Base-by-base conservation (phyloP, 495 filamentous ascomycete species). In the Podospora pseudocomata region DNA sequence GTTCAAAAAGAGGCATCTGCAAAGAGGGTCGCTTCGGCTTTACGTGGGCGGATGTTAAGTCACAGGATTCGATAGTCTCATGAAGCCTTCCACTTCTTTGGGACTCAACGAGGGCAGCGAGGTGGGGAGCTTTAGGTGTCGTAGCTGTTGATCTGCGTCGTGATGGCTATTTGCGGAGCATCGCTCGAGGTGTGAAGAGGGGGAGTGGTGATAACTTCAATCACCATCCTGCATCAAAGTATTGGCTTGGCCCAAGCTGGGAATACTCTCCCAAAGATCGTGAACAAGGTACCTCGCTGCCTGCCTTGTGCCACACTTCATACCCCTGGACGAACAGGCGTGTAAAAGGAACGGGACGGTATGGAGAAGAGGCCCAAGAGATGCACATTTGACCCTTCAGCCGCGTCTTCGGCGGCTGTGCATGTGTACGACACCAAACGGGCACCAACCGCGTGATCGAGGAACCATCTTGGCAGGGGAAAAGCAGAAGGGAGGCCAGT, bases 191-290 rank as follows among this genome's bases (percentile, higher is more conserved):
- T 23, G 18, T 13, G 44, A 16, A 63, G 28, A 34, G 60, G 28
- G 1, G 9, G 28, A 34, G 4, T 34, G 26, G 2, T 53, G 7
- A 4, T 28, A 26, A 2, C 39, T 13, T 13, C 6, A 16, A 16
- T 28, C 30, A 49, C 26, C 19, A 20, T 3, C 62, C 11, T 59
- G 67, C 67, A 60, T 28, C 5, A 15, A 69, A 65, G 56, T 68
- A 68, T 68, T 68, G 67, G 67, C 67, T 68, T 68, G 61, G 67
- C 61, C 61, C 30, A 20, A 63, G 32, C 61, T 34, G 61, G n/a
- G 30, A 49, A 39, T 49, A 44, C 5, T 32, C 20, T 61, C 59
- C 23, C 23, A 23, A 13, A 20, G n/a, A 9, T 6, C n/a, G n/a
- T 26, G n/a, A 27, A 13, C 5, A 58, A 9, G 4, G 23, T 20